Evolutionary conservation across 1,284 basidiomycete genomes (phyloP).

Genomic region (Puccinia polysora): DNA sequence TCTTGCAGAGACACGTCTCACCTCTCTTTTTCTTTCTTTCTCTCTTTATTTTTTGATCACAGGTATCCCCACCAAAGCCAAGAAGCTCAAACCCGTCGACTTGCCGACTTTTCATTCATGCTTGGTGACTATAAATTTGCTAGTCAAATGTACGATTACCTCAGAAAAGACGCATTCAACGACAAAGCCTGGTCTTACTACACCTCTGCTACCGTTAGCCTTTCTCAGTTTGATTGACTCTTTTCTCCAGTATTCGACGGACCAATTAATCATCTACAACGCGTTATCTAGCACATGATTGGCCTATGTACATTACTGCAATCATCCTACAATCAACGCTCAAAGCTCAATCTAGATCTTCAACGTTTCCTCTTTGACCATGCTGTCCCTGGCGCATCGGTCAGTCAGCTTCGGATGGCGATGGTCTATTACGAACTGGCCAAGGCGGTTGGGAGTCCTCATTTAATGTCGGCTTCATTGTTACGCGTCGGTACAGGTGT

Average conservation of each 20-base stretch:
- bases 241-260: not conserved
- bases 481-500: slow-evolving; percentile 20
- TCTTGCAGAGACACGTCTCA: slow-evolving; percentile 41
- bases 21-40: slow-evolving; percentile 13
- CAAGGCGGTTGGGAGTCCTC: slow-evolving; percentile 22
- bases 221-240: not conserved
- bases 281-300: slow-evolving; percentile 27
- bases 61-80: slow-evolving; percentile 56
- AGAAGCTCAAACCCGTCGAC: slow-evolving; percentile 59
- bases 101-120: slow-evolving; percentile 93
- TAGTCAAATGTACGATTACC: slow-evolving; percentile 73
- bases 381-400: not conserved
- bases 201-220: slow-evolving; percentile 49
- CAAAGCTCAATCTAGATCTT: slow-evolving; percentile 18
- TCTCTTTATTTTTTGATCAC: slow-evolving; percentile 48
- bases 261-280: no score
- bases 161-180: slow-evolving; percentile 57
- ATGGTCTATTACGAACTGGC: slow-evolving; percentile 34
- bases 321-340: slow-evolving; percentile 21
- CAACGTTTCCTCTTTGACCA: slow-evolving; percentile 10
- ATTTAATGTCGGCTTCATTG: slow-evolving; percentile 10
- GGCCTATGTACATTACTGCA: slow-evolving; percentile 33
- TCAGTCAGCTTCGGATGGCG: slow-evolving; percentile 7
- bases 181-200: slow-evolving; percentile 50
- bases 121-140: slow-evolving; percentile 85